These are phyloP conservation scores for Miscanthus lutarioriparius DNA, from an alignment of 176 grass and related monocot species.

Conservation along the genomic window DNA sequence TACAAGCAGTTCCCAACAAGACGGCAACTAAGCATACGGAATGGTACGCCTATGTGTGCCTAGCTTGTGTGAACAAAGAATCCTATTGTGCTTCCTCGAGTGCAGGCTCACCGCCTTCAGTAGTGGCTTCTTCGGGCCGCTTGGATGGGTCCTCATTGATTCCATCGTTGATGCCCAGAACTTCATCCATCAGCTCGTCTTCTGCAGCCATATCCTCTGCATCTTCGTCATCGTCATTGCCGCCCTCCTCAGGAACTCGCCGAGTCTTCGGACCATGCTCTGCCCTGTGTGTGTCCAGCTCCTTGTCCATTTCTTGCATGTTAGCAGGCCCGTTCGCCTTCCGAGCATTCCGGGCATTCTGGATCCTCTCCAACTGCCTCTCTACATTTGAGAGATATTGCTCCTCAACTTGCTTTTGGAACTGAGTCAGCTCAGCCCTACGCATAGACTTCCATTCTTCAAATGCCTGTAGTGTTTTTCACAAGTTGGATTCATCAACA, in stretches of 20 bases:
- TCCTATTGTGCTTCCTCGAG: constrained; percentile 34
- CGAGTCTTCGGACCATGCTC: constrained; percentile 91
- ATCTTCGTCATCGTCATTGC: constrained; percentile 78
- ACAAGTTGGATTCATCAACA: constrained; percentile 4
- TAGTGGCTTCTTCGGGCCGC: constrained; percentile 38
- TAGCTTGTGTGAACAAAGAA: constrained; percentile 17
- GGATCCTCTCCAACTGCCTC: constrained; percentile 76
- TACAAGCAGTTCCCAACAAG: neutral
- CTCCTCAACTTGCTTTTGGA: constrained; percentile 79
- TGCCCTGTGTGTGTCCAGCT: constrained; percentile 80
- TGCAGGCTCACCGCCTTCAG: constrained; percentile 28
- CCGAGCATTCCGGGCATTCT: constrained; percentile 72
- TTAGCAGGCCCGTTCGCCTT: constrained; percentile 50
- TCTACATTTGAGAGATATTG: constrained; percentile 83
- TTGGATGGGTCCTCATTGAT: constrained; percentile 53
- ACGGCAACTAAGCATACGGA: constrained; percentile 13
- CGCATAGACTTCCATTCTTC: constrained; percentile 77
- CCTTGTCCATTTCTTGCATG: constrained; percentile 96
- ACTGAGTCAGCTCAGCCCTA: constrained; percentile 74
- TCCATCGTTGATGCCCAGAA: constrained; percentile 59
- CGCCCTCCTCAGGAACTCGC: constrained; percentile 54
- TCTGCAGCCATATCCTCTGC: constrained; percentile 74
- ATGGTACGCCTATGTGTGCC: neutral
- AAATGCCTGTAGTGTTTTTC: constrained; percentile 51
- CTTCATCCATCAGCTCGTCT: constrained; percentile 92